phyloP scores from a whole-genome alignment of 2,329 filamentous ascomycete species.

The Coniella vitis region DNA sequence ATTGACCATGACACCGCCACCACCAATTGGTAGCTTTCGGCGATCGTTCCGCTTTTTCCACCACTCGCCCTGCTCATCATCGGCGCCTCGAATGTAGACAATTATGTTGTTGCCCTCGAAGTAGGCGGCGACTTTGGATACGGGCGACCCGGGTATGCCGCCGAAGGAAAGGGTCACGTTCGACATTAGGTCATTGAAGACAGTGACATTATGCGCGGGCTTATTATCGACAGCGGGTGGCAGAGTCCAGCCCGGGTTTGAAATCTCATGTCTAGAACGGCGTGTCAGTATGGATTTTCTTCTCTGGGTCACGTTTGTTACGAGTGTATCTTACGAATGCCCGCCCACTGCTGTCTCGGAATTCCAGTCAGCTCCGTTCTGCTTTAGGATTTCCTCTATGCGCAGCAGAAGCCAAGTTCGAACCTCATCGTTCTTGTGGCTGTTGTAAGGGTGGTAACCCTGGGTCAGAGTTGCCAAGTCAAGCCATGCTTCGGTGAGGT shows the following conservation, averaged over 20 bases:
- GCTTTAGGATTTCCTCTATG: constrained; percentile 61
- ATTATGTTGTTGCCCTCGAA: constrained; percentile 92
- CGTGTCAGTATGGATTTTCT: not conserved
- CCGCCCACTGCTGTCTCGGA: constrained; percentile 29
- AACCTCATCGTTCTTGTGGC: constrained; percentile 72
- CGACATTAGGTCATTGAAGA: constrained; percentile 73
- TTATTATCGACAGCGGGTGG: not conserved
- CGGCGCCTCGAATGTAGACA: constrained; percentile 77
- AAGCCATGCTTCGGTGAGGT: constrained; percentile 78
- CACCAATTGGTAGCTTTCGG: constrained; percentile 43
- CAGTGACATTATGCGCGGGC: constrained; percentile 41
- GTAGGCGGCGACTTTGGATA: constrained; percentile 51
- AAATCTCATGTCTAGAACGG: constrained; percentile 3
- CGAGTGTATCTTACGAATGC: constrained; percentile 15
- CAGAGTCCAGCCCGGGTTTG: not conserved
- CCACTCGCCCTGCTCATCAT: constrained; percentile 68
- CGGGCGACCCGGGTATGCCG: constrained; percentile 36
- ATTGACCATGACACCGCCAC: constrained; percentile 82
- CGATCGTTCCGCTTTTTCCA: constrained; percentile 47
- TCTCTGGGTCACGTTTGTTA: not conserved
- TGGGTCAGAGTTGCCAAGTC: constrained; percentile 72
- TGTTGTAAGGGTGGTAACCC: constrained; percentile 84
- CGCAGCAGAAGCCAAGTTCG: constrained; percentile 68
- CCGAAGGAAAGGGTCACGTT: constrained; percentile 57
- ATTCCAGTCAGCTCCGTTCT: constrained; percentile 47